Evolutionary conservation across 2,329 filamentous ascomycete genomes (phyloP), one percentile per base, ranked within the genome.

Genomic region (Penicillium carneum): DNA sequence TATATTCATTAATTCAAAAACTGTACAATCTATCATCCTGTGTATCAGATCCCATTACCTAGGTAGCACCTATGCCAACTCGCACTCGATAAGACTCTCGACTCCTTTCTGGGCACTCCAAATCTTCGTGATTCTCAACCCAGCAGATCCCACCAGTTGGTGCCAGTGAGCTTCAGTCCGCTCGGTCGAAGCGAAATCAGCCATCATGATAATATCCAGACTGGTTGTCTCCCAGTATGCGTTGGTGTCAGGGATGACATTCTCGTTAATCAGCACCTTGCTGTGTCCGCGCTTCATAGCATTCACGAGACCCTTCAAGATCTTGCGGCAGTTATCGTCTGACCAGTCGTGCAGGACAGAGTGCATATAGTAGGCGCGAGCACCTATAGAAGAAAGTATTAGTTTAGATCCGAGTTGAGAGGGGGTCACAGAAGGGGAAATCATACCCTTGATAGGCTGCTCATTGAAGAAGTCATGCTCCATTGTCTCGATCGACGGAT

Each of bases 381-480:
- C 75, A 23, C 73, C 74, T 69, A 31, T 46, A 26, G 52, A 20
- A 36, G 18, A 42, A 18, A 33, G 20, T 0, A n/a, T 63, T 18
- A 62, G 53, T 16, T 12, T 31, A 34, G 3, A 38, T 48, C 36
- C 8, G 0, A n/a, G 23, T 16, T 33, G 2, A 34, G 20, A 36
- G 20, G 20, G 26, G 36, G 29, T 1, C 8, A 16, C 18, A 26
- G 12, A 39, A 29, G 18, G 3, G 4, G 10, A 36, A 61, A 20
- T 6, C 38, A 51, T 66, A 76, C 78, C 79, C 60, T 82, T 80
- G 7, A 84, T 64, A 0, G 79, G 81, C 63, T 84, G 81, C 48
- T 79, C 75, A 0, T 73, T 80, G 58, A 79, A 78, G 58, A 84
- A 84, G 62, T 84, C 79, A 59, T 84, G 76, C 2, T 68, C 69